Evolutionary conservation across 192 early-diverging fungal species (phyloP), one percentile per base, ranked within the genome.

Genomic region (Backusella luteola): DNA sequence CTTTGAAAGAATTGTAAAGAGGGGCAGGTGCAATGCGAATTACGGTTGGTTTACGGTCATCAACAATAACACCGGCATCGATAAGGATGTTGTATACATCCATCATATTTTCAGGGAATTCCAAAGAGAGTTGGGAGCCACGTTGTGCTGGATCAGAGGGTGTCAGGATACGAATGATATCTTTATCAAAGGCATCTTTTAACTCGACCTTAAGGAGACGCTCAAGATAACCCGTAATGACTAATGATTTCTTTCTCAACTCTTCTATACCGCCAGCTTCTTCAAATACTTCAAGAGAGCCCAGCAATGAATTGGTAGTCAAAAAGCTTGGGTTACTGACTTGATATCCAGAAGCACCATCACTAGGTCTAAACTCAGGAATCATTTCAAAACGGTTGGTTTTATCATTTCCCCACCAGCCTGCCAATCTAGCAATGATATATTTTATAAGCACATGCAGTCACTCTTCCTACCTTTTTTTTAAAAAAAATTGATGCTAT

Each of bases 341-440:
- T 76, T 97, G 93, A 78, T 91, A 99, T 14, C 91, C 95, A 9
- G 88, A 86, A 19, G 98, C 95, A 2, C 94, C 95, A 12, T 87
- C 84, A 36, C 91, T 92, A 1, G 95, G 94, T 49, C 85, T 87
- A 79, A 98, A 96, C 26, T 82, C 84, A 79, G 96, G 90, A 76
- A 88, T 83, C 97, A 99, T 97, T 42, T 93, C 84, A 82, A 99
- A 99, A 66, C 95, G 93, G 11, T 92, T 92, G 29, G 71, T 77
- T 73, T 90, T 91, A 41, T 96, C 90, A 77, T 94, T 92, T 34
- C 94, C 93, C 96, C 96, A 99, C 98, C 98, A 99, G 6, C 81
- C 81, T 59, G 77, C 74, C 2, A 76, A 63, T 82, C 81, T 78
- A n/a, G 23, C 34, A 23, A 66, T 52, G 19, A 1, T 32, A 42